Evolutionary conservation across 1,284 basidiomycete genomes (phyloP).

Genomic region (Heterobasidion irregulare): DNA sequence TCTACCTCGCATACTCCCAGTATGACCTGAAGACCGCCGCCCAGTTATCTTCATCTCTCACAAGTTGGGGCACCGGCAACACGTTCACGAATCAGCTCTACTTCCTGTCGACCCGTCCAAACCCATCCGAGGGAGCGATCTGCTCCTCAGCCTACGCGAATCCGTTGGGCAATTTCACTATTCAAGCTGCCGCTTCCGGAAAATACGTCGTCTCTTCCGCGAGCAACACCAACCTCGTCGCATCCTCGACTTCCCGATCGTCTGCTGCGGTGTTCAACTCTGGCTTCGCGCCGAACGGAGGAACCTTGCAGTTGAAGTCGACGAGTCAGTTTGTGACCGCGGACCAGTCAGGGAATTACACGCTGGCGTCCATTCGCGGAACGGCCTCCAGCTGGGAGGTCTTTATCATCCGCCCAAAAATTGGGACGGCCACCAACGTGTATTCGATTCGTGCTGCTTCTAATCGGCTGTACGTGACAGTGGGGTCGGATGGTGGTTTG

Average conservation of each 20-base stretch:
- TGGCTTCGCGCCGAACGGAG: conserved; percentile 22
- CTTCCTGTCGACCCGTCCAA: conserved; percentile 23
- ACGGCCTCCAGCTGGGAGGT: conserved; percentile 22
- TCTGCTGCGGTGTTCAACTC: conserved; percentile 20
- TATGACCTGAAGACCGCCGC: conserved; percentile 18
- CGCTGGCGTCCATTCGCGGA: conserved; percentile 20
- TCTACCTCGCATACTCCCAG: conserved; percentile 22
- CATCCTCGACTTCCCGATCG: conserved; percentile 11
- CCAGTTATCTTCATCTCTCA: conserved; percentile 20
- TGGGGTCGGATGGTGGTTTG: conserved; percentile 15
- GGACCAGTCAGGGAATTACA: conserved; percentile 18
- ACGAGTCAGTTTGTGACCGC: conserved; percentile 23
- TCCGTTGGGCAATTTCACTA: conserved; percentile 17
- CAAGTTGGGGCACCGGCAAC: conserved; percentile 24
- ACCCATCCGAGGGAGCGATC: conserved; percentile 11
- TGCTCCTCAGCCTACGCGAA: conserved; percentile 14
- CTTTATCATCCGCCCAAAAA: conserved; percentile 22
- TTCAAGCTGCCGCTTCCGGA: conserved; percentile 16
- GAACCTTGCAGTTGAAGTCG: conserved; percentile 16
- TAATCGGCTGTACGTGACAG: conserved; percentile 18
- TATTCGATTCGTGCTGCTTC: conserved; percentile 21
- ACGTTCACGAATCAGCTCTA: conserved; percentile 22
- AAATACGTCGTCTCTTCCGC: conserved; percentile 17
- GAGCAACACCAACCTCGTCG: conserved; percentile 17
- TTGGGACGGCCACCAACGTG: conserved; percentile 16